Percentiles rank a stretch among this genome's conserved stretches.
Evolutionary conservation across 306 rosid genomes (phyloP).

Genomic region (Hippophae tibetana): DNA sequence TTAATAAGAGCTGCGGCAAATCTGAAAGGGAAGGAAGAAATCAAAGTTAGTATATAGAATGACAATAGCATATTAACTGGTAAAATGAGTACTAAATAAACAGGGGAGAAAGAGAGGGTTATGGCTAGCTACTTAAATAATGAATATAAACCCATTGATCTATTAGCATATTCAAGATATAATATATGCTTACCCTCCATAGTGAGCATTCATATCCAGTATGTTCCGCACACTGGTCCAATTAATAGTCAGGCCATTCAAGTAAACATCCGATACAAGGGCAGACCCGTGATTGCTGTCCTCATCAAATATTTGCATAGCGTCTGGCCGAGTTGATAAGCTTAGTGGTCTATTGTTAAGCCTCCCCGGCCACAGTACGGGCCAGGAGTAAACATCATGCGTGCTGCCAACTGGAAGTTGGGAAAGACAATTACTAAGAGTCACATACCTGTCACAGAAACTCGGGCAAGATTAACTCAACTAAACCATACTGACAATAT

Average conservation of each 20-base stretch:
- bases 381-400: constrained; percentile 34
- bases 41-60: neutral
- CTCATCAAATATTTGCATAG: constrained; percentile 36
- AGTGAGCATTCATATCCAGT: constrained; percentile 95
- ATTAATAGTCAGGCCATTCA: constrained; percentile 35
- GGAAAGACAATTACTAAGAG: constrained; percentile 50
- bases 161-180: constrained; percentile 3
- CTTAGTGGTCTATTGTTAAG: constrained; percentile 65
- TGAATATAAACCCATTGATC: neutral
- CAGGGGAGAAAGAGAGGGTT: neutral
- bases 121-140: neutral
- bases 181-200: constrained; percentile 62
- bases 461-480: constrained; percentile 19
- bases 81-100: no score
- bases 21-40: constrained; percentile 31
- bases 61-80: no score
- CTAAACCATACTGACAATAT: neutral
- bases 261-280: constrained; percentile 54
- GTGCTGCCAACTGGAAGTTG: constrained; percentile 48
- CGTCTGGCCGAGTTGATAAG: constrained; percentile 36
- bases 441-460: constrained; percentile 50
- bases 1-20: constrained; percentile 79
- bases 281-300: constrained; percentile 64
- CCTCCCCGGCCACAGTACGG: constrained; percentile 80
- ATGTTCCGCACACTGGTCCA: constrained; percentile 80